phyloP scores from a whole-genome alignment of 345 rosid species.

The Jatropha curcas region DNA sequence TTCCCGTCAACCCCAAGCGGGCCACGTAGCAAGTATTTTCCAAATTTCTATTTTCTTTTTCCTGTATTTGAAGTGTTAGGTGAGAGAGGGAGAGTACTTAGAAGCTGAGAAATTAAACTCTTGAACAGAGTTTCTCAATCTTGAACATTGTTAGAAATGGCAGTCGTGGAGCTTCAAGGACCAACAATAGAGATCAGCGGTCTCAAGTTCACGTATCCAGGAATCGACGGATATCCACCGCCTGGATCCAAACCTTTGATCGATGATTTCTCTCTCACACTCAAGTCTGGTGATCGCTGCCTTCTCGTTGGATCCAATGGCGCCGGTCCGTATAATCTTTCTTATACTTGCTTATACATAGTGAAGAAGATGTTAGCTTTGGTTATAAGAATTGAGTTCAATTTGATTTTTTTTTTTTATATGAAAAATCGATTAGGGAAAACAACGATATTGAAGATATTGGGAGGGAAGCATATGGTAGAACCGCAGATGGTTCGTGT shows the following conservation, averaged over 20 bases:
- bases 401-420: background rate
- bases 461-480: conserved; percentile 98
- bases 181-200: conserved; percentile 69
- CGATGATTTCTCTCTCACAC: conserved; percentile 61
- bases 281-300: conserved; percentile 71
- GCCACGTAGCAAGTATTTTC: too few relatives aligned
- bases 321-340: conserved; percentile 56
- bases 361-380: background rate
- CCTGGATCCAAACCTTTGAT: conserved; percentile 76
- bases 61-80: too few relatives aligned
- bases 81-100: background rate
- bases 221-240: conserved; percentile 95
- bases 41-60: too few relatives aligned
- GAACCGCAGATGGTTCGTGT: conserved; percentile 92
- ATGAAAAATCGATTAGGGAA: conserved; percentile 49
- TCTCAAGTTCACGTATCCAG: conserved; percentile 86
- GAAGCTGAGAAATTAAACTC: background rate
- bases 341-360: background rate
- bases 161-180: conserved; percentile 32
- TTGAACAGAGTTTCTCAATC: too few relatives aligned
- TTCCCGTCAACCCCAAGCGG: too few relatives aligned
- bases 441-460: conserved; percentile 85
- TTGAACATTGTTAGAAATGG: too few relatives aligned
- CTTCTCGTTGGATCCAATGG: conserved; percentile 99
- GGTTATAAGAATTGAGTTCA: too few relatives aligned